Evolutionary conservation across 225 moss, liverwort and hornwort genomes (phyloP).

Genomic region (Pseudoscleropodium purum): DNA sequence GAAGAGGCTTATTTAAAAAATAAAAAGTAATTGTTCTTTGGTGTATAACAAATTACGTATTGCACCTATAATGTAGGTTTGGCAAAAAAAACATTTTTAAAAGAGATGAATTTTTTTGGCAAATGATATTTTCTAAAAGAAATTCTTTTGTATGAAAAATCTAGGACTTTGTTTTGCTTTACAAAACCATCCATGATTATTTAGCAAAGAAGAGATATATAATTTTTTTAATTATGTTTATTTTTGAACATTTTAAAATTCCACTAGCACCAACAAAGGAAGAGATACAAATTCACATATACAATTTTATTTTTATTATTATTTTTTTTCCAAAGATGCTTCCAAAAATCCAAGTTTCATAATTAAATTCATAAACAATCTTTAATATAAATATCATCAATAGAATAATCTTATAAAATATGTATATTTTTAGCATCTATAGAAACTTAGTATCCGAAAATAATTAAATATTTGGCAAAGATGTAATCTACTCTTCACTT

Average conservation of each 20-base stretch:
- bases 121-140: background rate
- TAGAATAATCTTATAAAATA: background rate
- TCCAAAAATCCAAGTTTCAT: fast-evolving
- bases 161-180: fast-evolving
- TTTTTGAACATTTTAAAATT: too few relatives aligned
- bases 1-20: fast-evolving
- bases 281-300: background rate
- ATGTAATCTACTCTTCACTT: background rate
- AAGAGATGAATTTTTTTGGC: background rate
- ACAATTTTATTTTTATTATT: too few relatives aligned
- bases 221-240: background rate
- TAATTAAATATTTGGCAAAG: background rate
- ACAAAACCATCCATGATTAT: fast-evolving
- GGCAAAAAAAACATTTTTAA: background rate
- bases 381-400: background rate
- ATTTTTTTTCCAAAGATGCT: fast-evolving
- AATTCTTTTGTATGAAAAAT: too few relatives aligned
- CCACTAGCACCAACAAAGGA: fast-evolving
- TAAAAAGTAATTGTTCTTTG: background rate
- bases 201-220: background rate
- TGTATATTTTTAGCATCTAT: background rate
- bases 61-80: fast-evolving
- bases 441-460: fast-evolving
- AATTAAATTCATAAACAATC: fast-evolving
- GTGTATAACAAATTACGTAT: background rate